A percentile compares a stretch with the other conserved stretches of the same genome.
Conservation (phyloP, 805 yeast genomes). For the Yarrowia divulgata region DNA sequence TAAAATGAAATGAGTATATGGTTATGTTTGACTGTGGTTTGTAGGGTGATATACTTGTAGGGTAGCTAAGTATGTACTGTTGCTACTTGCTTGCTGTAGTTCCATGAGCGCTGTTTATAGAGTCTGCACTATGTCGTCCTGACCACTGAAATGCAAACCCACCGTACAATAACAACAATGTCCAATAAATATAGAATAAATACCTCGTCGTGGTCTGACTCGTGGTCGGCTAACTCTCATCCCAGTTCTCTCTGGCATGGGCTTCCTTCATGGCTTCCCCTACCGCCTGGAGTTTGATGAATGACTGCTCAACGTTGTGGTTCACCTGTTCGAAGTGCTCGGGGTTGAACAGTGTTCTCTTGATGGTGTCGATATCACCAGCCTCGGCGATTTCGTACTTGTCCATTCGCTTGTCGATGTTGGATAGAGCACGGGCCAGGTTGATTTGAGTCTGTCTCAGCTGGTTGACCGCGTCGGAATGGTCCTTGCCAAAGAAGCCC, state of each 20-base stretch:
- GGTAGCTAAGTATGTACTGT: neutral
- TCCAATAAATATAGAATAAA: constrained; percentile 1
- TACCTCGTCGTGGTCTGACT: no score
- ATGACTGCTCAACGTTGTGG: constrained; percentile 59
- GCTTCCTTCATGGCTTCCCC: constrained; percentile 54
- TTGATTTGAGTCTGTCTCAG: constrained; percentile 65
- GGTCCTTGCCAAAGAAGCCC: constrained; percentile 54
- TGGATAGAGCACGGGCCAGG: constrained; percentile 55
- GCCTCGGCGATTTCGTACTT: constrained; percentile 50
- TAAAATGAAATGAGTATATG: constrained; percentile 34
- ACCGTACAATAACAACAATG: no score
- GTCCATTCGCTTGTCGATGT: constrained; percentile 46
- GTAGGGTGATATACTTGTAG: neutral
- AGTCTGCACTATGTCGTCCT: no score
- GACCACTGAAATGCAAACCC: no score
- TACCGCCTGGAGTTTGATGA: constrained; percentile 59
- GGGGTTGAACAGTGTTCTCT: constrained; percentile 55
- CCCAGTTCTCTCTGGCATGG: constrained; percentile 44
- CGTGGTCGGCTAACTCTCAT: constrained; percentile 1
- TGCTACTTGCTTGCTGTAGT: no score
- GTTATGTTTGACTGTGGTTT: constrained; percentile 1
- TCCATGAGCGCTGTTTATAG: no score
- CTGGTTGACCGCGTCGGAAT: constrained; percentile 59
- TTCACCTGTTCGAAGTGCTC: constrained; percentile 62
- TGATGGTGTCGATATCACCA: constrained; percentile 49